These are phyloP conservation scores for Gossypium anomalum DNA, from an alignment of 345 rosid genomes.

Conservation along the genomic window DNA sequence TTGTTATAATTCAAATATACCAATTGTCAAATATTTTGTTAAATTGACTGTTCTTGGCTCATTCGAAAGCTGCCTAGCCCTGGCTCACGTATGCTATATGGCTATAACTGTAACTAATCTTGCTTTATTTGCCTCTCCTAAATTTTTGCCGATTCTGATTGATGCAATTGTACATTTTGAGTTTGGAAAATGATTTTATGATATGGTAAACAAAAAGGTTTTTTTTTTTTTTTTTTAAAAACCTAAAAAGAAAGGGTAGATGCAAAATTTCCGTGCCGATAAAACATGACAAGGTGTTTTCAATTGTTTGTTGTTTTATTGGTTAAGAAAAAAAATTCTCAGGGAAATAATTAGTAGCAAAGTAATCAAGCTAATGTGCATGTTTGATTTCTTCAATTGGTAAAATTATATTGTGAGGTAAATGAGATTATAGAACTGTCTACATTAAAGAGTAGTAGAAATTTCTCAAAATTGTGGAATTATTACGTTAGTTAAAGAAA, in stretches of 20 bases:
- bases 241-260: not conserved
- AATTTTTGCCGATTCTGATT: not conserved
- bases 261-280: not conserved
- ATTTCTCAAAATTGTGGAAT: not conserved
- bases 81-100: not conserved
- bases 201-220: not conserved
- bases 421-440: not conserved
- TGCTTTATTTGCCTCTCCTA: not conserved
- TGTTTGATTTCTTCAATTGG: not conserved
- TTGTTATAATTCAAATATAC: not conserved
- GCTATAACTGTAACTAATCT: not conserved
- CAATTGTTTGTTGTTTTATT: not conserved
- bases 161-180: not conserved
- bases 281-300: not conserved
- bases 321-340: not conserved
- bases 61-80: not conserved
- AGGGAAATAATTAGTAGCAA: not conserved
- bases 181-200: not conserved
- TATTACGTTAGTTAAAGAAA: not conserved
- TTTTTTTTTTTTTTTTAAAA: not conserved
- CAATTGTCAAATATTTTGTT: not conserved
- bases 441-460: not conserved
- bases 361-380: not conserved
- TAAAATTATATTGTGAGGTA: not conserved
- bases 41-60: not conserved